Base-by-base conservation (phyloP, 75 land plant genomes). In the Pseudotsuga menziesii region DNA sequence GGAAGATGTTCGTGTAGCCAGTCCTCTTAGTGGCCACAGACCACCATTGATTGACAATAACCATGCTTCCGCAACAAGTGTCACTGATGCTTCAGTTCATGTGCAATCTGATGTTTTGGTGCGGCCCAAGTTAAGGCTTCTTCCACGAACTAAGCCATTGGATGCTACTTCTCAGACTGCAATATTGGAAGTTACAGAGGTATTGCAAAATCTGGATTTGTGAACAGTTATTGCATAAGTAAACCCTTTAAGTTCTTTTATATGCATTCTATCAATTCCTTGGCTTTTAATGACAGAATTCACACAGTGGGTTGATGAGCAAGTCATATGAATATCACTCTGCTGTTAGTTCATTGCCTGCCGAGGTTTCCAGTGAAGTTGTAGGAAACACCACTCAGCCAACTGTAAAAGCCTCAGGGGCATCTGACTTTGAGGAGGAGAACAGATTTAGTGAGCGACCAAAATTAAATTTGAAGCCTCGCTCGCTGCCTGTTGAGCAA, bases 61-160 rank as follows among this genome's bases (percentile, higher is more conserved):
- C 67, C 39, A 8, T 58, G 23, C 70, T n/a, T 15, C 57, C 58
- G 76, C 76, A 57, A 60, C 69, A n/a, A 64, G 27, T 19, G 32
- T 64, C 19, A 60, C 69, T n/a, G 76, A 23, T 19, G 17, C 76
- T 22, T 74, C 26, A 4, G 76, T 17, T 74, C 75, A 23, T 52
- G 74, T 79, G 59, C 63, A 59, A 73, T 79, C 80, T 62, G 84
- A 83, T 54, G 70, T 72, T 75, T 64, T 75, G 6, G 92, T 88
- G 70, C 64, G 98, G 67, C 98, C 94, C 15, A 91, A 89, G 74
- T 78, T 96, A 77, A 96, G 91, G 80, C 89, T 96, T 57, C 86
- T 93, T 58, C 98, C 98, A 6, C 85, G 97, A 75, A 74, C 89
- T 19, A 96, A 89, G 82, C 94, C 97, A 36, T 15, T 93, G 75